phyloP scores from a whole-genome alignment of 1,284 basidiomycete species.

The Ustilago loliicola region DNA sequence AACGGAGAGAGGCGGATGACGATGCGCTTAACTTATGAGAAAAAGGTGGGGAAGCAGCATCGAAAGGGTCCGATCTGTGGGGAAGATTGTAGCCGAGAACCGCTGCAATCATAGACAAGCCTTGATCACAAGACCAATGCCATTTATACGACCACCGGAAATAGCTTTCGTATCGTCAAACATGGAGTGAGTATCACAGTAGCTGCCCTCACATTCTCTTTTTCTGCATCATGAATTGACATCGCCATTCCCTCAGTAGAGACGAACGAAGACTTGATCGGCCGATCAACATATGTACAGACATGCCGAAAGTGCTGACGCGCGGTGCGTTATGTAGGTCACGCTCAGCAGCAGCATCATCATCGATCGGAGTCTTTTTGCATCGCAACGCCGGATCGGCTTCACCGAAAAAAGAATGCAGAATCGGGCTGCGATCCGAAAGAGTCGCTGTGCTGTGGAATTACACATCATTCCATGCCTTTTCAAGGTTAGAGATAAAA shows the following conservation, averaged over 20 bases:
- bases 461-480: slow-evolving; percentile 20
- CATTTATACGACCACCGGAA: background rate
- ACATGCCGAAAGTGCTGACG: slow-evolving; percentile 4
- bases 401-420: background rate
- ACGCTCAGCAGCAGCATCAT: background rate
- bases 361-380: slow-evolving; percentile 11
- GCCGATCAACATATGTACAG: background rate
- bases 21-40: slow-evolving; percentile 4
- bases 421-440: background rate
- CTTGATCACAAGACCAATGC: slow-evolving; percentile 14
- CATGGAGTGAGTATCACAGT: too few species aligned
- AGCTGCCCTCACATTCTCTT: too few species aligned
- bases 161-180: background rate
- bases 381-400: slow-evolving; percentile 15
- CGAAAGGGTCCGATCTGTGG: slow-evolving; percentile 15
- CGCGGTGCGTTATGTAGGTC: background rate
- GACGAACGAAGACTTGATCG: background rate
- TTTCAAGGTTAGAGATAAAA: background rate
- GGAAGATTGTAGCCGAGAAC: slow-evolving; percentile 1
- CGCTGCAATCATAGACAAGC: background rate
- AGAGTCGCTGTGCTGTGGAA: slow-evolving; percentile 11
- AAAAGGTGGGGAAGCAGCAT: slow-evolving; percentile 1
- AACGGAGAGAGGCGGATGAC: slow-evolving; percentile 5
- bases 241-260: too few species aligned
- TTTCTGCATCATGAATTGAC: too few species aligned